phyloP scores from a whole-genome alignment of 225 moss, liverwort and hornwort species.

The Takakia lepidozioides region DNA sequence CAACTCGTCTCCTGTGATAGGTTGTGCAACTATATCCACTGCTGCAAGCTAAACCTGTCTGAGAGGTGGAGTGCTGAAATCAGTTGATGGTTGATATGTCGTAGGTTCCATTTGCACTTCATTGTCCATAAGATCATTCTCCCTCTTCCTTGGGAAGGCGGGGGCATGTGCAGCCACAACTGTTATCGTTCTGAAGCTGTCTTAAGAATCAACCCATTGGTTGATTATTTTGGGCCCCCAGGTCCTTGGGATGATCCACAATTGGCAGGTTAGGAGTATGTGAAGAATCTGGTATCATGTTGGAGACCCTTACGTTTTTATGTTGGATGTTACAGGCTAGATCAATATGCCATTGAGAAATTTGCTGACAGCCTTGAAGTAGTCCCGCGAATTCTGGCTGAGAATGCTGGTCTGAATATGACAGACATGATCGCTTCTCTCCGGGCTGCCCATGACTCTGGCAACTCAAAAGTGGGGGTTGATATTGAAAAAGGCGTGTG shows the following conservation, averaged over 20 bases:
- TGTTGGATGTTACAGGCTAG: conserved; percentile 18
- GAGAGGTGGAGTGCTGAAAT: not conserved
- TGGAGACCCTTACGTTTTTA: too few relatives aligned
- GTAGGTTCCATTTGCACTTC: not conserved
- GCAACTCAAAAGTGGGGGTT: conserved; percentile 59
- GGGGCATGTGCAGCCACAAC: too few relatives aligned
- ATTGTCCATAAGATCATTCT: not conserved
- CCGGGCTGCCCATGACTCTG: conserved; percentile 67
- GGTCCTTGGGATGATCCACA: too few relatives aligned
- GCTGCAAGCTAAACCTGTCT: too few relatives aligned
- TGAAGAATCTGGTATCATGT: too few relatives aligned
- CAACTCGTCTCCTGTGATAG: too few relatives aligned
- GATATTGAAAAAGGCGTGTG: conserved; percentile 64
- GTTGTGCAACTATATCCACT: too few relatives aligned
- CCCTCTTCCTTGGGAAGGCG: too few relatives aligned
- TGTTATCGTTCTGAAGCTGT: too few relatives aligned
- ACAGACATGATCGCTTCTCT: conserved; percentile 66
- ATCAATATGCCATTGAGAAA: conserved; percentile 79
- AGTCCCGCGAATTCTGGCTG: conserved; percentile 70
- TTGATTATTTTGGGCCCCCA: too few relatives aligned
- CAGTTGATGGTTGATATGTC: not conserved
- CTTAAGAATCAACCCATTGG: too few relatives aligned
- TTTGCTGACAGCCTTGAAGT: conserved; percentile 76
- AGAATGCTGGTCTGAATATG: conserved; percentile 74
- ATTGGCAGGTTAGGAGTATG: too few relatives aligned